Evolutionary conservation across 805 yeast species (phyloP).

Genomic region (Cyberlindnera euphorbiiphila): DNA sequence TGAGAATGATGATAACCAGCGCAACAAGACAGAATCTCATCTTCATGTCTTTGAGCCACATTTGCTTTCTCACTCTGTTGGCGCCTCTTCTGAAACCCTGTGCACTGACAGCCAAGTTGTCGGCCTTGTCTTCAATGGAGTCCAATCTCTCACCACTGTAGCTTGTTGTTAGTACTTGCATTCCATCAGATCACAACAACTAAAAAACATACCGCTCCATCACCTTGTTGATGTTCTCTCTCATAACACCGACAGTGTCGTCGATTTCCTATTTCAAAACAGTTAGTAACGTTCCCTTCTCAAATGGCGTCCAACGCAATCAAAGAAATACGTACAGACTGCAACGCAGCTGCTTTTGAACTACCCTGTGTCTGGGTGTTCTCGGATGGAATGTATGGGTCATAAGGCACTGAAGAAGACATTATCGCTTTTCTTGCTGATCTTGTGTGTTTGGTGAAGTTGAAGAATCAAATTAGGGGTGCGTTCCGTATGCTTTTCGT

Average conservation of each 20-base stretch:
- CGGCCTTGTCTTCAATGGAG: conserved; percentile 88
- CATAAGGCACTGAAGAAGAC: conserved; percentile 82
- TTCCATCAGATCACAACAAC: conserved; percentile 1
- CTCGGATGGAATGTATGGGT: conserved; percentile 75
- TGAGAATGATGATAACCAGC: conserved; percentile 73
- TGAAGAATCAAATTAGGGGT: too few relatives aligned
- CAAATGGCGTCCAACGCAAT: neutral
- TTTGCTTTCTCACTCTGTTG: conserved; percentile 93
- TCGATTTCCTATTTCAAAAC: conserved; percentile 61
- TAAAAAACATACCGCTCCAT: conserved; percentile 51
- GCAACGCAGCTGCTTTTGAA: conserved; percentile 65
- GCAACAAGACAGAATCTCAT: conserved; percentile 88
- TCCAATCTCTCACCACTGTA: conserved; percentile 91
- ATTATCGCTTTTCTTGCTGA: conserved; percentile 30
- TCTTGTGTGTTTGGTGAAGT: neutral
- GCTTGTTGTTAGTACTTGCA: conserved; percentile 76
- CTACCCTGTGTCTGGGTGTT: conserved; percentile 20
- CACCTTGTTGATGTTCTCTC: conserved; percentile 93
- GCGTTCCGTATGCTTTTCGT: too few relatives aligned
- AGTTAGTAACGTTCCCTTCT: conserved; percentile 24
- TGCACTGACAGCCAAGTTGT: conserved; percentile 86
- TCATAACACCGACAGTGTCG: conserved; percentile 96
- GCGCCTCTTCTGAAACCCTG: conserved; percentile 96
- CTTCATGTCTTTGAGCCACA: conserved; percentile 99
- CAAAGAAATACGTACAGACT: conserved; percentile 52